Conservation (phyloP, 2,329 filamentous ascomycete genomes). For the Polytolypa hystricis region DNA sequence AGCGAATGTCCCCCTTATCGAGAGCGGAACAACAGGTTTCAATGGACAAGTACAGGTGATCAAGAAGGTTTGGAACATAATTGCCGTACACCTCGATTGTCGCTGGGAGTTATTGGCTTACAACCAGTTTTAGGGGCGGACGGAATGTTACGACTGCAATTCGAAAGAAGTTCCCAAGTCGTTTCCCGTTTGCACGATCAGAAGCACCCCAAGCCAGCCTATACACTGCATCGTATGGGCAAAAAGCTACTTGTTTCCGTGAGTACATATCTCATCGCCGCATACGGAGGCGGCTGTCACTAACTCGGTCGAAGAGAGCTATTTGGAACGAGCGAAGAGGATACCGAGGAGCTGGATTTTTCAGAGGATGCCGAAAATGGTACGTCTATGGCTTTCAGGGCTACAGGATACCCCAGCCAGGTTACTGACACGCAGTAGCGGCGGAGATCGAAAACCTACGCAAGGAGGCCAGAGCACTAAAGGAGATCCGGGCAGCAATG, state of each 20-base stretch:
- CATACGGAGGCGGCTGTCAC: constrained; percentile 6
- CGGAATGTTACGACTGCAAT: constrained; percentile 93
- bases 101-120: constrained; percentile 6
- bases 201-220: constrained; percentile 88
- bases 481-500: constrained; percentile 69
- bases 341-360: constrained; percentile 66
- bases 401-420: not conserved
- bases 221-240: constrained; percentile 99
- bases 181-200: constrained; percentile 93
- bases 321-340: constrained; percentile 84
- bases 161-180: constrained; percentile 82
- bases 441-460: constrained; percentile 80
- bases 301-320: constrained; percentile 50
- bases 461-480: constrained; percentile 71
- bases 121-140: constrained; percentile 47
- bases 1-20: constrained; percentile 78
- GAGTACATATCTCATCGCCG: constrained; percentile 10
- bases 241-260: constrained; percentile 88
- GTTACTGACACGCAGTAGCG: constrained; percentile 28
- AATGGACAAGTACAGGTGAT: constrained; percentile 97
- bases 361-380: constrained; percentile 72
- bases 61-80: constrained; percentile 48
- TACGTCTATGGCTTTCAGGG: constrained; percentile 21
- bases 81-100: not conserved
- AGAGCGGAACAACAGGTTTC: constrained; percentile 95